These are phyloP conservation scores for Buddleja alternifolia DNA, from an alignment of 257 asterid genomes.

Conservation along the genomic window DNA sequence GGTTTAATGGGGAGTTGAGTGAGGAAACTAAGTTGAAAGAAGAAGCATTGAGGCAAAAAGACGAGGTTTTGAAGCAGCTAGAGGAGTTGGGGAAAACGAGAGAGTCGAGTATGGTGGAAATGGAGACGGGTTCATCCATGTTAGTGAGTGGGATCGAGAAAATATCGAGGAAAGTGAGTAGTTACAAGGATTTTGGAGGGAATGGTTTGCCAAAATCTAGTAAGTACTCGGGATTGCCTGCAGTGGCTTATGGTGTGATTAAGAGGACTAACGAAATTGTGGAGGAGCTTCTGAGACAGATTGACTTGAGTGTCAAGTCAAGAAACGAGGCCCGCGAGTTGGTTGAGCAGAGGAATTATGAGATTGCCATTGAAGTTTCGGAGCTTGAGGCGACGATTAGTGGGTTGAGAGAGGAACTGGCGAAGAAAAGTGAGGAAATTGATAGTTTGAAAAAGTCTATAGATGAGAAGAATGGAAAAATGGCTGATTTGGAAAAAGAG, in stretches of 20 bases:
- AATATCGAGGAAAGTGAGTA: conserved; percentile 79
- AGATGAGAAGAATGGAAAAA: conserved; percentile 58
- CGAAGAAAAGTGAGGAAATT: conserved; percentile 52
- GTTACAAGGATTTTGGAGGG: conserved; percentile 71
- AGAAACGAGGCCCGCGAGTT: conserved; percentile 79
- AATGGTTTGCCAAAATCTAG: conserved; percentile 81
- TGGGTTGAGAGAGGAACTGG: conserved; percentile 74
- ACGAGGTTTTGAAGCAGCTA: conserved; percentile 54
- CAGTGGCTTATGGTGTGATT: conserved; percentile 90
- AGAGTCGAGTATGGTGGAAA: conserved; percentile 64
- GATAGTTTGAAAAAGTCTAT: conserved; percentile 50
- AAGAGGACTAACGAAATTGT: conserved; percentile 92
- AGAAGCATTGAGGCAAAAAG: conserved; percentile 52
- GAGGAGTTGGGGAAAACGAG: conserved; percentile 64
- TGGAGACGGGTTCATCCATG: conserved; percentile 92
- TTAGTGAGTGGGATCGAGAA: conserved; percentile 88
- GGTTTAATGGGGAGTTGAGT: conserved; percentile 42
- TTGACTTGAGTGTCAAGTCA: conserved; percentile 62
- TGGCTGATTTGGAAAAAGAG: conserved; percentile 56
- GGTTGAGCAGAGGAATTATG: conserved; percentile 94
- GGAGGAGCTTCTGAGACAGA: conserved; percentile 82
- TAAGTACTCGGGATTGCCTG: conserved; percentile 90
- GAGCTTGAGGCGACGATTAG: conserved; percentile 82
- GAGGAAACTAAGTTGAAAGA: conserved; percentile 58
- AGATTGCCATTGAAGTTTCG: conserved; percentile 96